Evolutionary conservation across 768 basidiomycete species (phyloP).

Genomic region (Collybiopsis luxurians): DNA sequence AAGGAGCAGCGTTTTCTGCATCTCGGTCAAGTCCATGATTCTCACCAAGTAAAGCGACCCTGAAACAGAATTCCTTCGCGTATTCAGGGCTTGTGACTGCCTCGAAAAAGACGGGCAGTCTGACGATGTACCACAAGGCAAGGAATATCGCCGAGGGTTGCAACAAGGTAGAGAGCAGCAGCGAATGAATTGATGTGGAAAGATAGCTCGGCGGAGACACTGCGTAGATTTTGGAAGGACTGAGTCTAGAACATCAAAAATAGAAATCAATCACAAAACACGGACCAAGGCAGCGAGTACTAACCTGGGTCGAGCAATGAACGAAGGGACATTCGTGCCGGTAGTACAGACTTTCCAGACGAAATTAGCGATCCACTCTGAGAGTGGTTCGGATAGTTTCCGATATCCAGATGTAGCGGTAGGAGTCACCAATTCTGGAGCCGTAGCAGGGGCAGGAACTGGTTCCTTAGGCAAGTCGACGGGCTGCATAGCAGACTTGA

Average conservation of each 20-base stretch:
- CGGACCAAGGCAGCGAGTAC: slow-evolving; percentile 22
- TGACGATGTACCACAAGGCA: slow-evolving; percentile 80
- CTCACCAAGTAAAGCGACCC: slow-evolving; percentile 60
- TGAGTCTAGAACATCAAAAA: too few relatives aligned
- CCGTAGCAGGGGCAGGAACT: slow-evolving; percentile 31
- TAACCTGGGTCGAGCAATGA: slow-evolving; percentile 55
- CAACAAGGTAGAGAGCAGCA: slow-evolving; percentile 74
- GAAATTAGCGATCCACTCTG: slow-evolving; percentile 77
- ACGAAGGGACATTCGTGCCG: slow-evolving; percentile 55
- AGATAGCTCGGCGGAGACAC: slow-evolving; percentile 50
- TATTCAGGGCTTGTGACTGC: slow-evolving; percentile 50
- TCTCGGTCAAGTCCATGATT: slow-evolving; percentile 42
- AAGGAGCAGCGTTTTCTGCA: slow-evolving; percentile 60
- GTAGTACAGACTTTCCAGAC: slow-evolving; percentile 83
- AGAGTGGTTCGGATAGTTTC: slow-evolving; percentile 72
- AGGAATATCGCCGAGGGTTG: slow-evolving; percentile 81
- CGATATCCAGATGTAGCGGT: slow-evolving; percentile 58
- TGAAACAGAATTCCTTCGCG: slow-evolving; percentile 61
- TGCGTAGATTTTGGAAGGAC: slow-evolving; percentile 38
- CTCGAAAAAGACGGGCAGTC: slow-evolving; percentile 67
- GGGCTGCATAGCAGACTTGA: slow-evolving; percentile 22
- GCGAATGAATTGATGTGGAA: slow-evolving; percentile 61
- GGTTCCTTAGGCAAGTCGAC: slow-evolving; percentile 32
- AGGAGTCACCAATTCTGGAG: slow-evolving; percentile 44
- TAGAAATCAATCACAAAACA: slow-evolving; percentile 5